Evolutionary conservation across 1,139 yeast genomes (phyloP).

Genomic region (Candida albicans): DNA sequence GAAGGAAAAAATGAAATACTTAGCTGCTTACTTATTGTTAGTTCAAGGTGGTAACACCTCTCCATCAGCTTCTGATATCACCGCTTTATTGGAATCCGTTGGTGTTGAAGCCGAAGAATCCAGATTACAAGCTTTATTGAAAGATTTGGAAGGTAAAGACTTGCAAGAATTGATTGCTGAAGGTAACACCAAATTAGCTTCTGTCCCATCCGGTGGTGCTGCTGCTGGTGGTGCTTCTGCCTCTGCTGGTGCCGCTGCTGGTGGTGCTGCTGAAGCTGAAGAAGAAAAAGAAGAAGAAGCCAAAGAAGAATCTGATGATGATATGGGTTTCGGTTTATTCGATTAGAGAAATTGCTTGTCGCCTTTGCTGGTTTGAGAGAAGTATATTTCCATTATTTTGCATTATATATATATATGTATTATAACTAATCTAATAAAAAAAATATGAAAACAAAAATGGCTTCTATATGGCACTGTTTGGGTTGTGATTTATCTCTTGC

Average conservation of each 20-base stretch:
- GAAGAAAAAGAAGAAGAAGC: slow-evolving; percentile 34
- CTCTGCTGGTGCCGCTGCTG: slow-evolving; percentile 43
- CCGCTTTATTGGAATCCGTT: slow-evolving; percentile 70
- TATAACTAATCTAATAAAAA: slow-evolving; percentile 6
- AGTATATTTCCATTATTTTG: slow-evolving; percentile 1
- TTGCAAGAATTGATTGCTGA: slow-evolving; percentile 73
- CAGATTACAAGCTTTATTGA: slow-evolving; percentile 63
- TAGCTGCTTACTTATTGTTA: slow-evolving; percentile 87
- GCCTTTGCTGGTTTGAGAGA: slow-evolving; percentile 4
- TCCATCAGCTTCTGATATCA: slow-evolving; percentile 73
- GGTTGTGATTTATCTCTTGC: slow-evolving; percentile 3
- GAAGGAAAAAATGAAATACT: slow-evolving; percentile 60
- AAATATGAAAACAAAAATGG: neutral
- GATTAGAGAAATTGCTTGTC: slow-evolving; percentile 47
- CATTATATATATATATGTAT: slow-evolving; percentile 6
- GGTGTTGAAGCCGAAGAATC: slow-evolving; percentile 79
- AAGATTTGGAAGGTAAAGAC: slow-evolving; percentile 76
- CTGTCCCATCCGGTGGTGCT: slow-evolving; percentile 84
- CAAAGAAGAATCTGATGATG: slow-evolving; percentile 56
- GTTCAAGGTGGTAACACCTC: slow-evolving; percentile 82
- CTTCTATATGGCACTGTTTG: neutral
- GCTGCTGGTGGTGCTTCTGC: slow-evolving; percentile 60
- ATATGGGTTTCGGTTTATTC: slow-evolving; percentile 90
- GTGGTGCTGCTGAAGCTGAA: slow-evolving; percentile 39
- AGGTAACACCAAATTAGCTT: slow-evolving; percentile 80